Percentiles rank a stretch among this genome's conserved stretches.
Evolutionary conservation across 2,329 filamentous ascomycete genomes (phyloP).

Genomic region (Boeremia exigua): DNA sequence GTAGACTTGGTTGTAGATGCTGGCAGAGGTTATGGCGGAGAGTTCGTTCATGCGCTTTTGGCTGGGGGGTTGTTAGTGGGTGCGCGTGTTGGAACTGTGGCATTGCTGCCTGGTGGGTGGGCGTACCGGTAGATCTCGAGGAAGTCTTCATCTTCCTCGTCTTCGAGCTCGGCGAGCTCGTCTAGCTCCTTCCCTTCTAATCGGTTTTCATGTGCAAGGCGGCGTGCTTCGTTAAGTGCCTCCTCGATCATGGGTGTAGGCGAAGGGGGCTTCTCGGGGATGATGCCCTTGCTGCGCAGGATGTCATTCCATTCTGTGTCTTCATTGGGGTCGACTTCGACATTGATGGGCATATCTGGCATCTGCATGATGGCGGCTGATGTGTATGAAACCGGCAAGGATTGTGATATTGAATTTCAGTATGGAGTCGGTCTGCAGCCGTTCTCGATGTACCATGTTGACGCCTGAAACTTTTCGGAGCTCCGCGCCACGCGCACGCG

Average conservation of each 20-base stretch:
- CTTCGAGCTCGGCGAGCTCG: conserved; percentile 91
- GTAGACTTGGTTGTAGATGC: conserved; percentile 88
- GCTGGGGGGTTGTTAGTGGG: conserved; percentile 39
- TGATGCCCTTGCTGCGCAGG: conserved; percentile 92
- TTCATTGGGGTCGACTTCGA: conserved; percentile 93
- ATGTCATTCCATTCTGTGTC: conserved; percentile 99
- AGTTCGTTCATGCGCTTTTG: conserved; percentile 88
- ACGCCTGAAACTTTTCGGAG: conserved; percentile 23
- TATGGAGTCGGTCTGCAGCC: neutral
- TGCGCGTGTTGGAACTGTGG: neutral
- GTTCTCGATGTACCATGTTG: conserved; percentile 9
- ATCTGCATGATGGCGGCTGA: conserved; percentile 38
- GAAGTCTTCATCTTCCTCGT: conserved; percentile 93
- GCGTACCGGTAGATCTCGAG: conserved; percentile 77
- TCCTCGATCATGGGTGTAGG: conserved; percentile 97
- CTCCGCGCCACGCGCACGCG: conserved; percentile 14
- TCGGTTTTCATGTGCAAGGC: conserved; percentile 87
- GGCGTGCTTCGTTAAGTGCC: conserved; percentile 81
- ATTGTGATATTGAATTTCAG: conserved; percentile 39
- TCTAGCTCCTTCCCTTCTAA: conserved; percentile 94
- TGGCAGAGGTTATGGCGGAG: conserved; percentile 73
- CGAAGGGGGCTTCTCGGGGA: conserved; percentile 96
- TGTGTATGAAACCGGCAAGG: neutral
- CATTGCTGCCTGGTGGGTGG: too few species aligned
- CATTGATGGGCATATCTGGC: conserved; percentile 68